Base-by-base conservation (phyloP, 768 basidiomycete genomes). In the Amanita phalloides region DNA sequence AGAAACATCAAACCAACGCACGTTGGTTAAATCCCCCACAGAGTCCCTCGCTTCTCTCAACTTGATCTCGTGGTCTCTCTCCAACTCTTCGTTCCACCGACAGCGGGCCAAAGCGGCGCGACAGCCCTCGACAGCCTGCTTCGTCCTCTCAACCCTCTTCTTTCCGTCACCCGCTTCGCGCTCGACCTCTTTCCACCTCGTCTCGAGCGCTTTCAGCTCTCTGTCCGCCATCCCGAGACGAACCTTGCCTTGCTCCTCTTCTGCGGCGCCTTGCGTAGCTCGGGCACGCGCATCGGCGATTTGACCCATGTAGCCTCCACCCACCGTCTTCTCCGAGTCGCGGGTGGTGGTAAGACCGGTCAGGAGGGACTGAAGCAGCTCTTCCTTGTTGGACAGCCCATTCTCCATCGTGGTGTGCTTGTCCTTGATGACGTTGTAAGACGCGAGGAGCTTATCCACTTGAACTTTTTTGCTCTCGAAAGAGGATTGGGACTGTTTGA, bases 291-390 rank as follows among this genome's bases (percentile, higher is more conserved):
- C 89, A 11, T 90, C 83, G 0, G 93, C 88, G 38, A 99, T 78
- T 64, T 97, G 94, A 17, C 93, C 96, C 82, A 98, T 86, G 66
- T 97, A 98, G 0, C 96, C 96, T 2, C 93, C 91, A 8, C 81
- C 78, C 14, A 81, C 77, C 37, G 81, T 82, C 13, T 48, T 53
- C 13, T 45, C 46, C 3, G 43, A 44, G 23, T 26, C 66, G 47
- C 76, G 75, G 37, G 71, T 75, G 3, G 87, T 85, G 1, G 92
- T 82, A 8, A 97, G 79, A 41, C 96, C 96, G 0, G 95, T 98
- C 44, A 95, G 74, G 17, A 98, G 81, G 0, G 91, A 90, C 65
- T 98, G 95, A 0, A 98, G 75, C n/a, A 98, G 84, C 59, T 93
- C 90, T 65, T 98, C 94, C 13, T 84, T 77, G 17, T 80, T 86